A percentile compares a stretch with the other conserved stretches of the same genome.
Conservation (phyloP, 2,329 filamentous ascomycete species). For the Hortaea werneckii region DNA sequence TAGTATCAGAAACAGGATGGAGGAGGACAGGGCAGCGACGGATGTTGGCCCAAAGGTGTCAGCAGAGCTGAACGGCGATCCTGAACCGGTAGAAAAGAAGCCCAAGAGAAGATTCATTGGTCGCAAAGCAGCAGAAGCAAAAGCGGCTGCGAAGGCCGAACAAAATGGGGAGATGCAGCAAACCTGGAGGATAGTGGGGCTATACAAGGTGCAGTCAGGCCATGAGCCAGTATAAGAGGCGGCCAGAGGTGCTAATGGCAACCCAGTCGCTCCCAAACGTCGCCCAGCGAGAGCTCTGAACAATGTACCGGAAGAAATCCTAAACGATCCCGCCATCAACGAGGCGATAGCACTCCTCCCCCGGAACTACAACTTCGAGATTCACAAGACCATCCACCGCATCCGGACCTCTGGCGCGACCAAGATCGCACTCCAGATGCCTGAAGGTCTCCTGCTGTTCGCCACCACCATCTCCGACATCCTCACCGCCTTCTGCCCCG, state of each 20-base stretch:
- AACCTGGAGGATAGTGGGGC: slow-evolving; percentile 51
- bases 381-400: slow-evolving; percentile 94
- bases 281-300: slow-evolving; percentile 74
- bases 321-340: slow-evolving; percentile 75
- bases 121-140: slow-evolving; percentile 59
- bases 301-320: slow-evolving; percentile 77
- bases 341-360: slow-evolving; percentile 79
- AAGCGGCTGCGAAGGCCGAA: slow-evolving; percentile 40
- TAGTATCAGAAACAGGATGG: slow-evolving; percentile 44
- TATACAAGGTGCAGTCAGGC: slow-evolving; percentile 45
- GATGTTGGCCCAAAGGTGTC: slow-evolving; percentile 62
- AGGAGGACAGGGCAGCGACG: slow-evolving; percentile 60
- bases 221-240: neutral
- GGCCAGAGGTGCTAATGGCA: neutral
- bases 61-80: slow-evolving; percentile 48
- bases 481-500: slow-evolving; percentile 84
- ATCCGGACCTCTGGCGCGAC: slow-evolving; percentile 71
- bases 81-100: slow-evolving; percentile 46
- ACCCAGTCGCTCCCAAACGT: slow-evolving; percentile 57
- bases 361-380: slow-evolving; percentile 96
- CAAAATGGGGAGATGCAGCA: slow-evolving; percentile 29
- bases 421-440: slow-evolving; percentile 89
- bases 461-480: slow-evolving; percentile 98
- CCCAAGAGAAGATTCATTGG: slow-evolving; percentile 92
- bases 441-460: slow-evolving; percentile 87